Conservation (phyloP, 495 filamentous ascomycete genomes). For the Collariella sp. region DNA sequence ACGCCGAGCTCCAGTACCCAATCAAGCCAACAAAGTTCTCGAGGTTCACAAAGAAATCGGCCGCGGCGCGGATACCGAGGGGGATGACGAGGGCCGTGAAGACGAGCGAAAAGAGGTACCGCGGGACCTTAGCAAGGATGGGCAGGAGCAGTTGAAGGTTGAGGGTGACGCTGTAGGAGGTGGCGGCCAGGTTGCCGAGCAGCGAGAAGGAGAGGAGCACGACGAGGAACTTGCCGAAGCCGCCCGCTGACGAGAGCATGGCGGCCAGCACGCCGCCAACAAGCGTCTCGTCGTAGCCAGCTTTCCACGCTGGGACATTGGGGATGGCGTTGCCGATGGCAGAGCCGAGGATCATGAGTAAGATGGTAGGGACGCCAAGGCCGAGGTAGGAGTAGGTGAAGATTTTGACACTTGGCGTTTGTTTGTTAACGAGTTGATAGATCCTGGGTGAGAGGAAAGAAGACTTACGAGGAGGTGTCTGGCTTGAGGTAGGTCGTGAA, state of each 20-base stretch:
- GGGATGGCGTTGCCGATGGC: conserved; percentile 42
- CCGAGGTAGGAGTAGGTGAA: conserved; percentile 41
- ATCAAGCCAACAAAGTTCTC: conserved; percentile 49
- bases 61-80: conserved; percentile 43
- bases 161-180: conserved; percentile 45
- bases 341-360: conserved; percentile 47
- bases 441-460: not conserved
- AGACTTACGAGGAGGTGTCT: conserved; percentile 35
- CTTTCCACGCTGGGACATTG: conserved; percentile 36
- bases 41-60: conserved; percentile 42
- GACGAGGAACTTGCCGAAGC: conserved; percentile 49
- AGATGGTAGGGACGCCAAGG: conserved; percentile 38
- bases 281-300: conserved; percentile 37
- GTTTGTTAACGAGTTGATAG: not conserved
- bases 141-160: conserved; percentile 49
- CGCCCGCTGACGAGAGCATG: conserved; percentile 43
- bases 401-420: conserved; percentile 27
- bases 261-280: conserved; percentile 48
- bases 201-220: conserved; percentile 45
- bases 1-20: conserved; percentile 49
- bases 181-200: conserved; percentile 44
- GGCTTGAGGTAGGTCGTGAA: conserved; percentile 43
- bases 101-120: conserved; percentile 44
- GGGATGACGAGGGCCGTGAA: conserved; percentile 45
- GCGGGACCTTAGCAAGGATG: conserved; percentile 39